A percentile compares a stretch with the other conserved stretches of the same genome.
These are phyloP conservation scores for Populus ilicifolia DNA, from an alignment of 345 rosid species.

Conservation along the genomic window DNA sequence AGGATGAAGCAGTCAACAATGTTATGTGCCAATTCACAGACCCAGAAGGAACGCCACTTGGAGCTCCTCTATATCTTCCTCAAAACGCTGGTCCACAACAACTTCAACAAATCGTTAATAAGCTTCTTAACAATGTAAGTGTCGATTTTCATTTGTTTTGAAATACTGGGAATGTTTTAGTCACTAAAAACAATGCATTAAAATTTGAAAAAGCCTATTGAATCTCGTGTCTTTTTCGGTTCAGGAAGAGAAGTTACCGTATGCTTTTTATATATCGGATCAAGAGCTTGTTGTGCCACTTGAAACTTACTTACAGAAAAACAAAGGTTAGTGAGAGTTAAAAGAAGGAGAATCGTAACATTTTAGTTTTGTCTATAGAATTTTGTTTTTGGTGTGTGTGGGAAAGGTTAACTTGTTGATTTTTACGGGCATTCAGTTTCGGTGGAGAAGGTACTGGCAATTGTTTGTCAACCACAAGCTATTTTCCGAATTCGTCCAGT, in stretches of 20 bases:
- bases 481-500: slow-evolving; percentile 87
- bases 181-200: not conserved
- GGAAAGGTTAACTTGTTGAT: slow-evolving; percentile 3
- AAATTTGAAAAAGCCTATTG: not conserved
- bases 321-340: slow-evolving; percentile 46
- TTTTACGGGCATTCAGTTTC: slow-evolving; percentile 53
- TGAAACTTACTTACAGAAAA: slow-evolving; percentile 74
- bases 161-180: not conserved
- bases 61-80: slow-evolving; percentile 76
- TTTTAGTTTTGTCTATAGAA: not conserved
- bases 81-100: slow-evolving; percentile 76
- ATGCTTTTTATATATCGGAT: slow-evolving; percentile 76
- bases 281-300: slow-evolving; percentile 82
- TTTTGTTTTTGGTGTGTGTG: not conserved
- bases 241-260: slow-evolving; percentile 88
- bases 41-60: slow-evolving; percentile 68
- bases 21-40: slow-evolving; percentile 82
- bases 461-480: slow-evolving; percentile 96
- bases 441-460: slow-evolving; percentile 84
- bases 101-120: slow-evolving; percentile 80
- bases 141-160: not conserved
- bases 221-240: slow-evolving; percentile 18
- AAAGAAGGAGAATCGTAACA: not conserved
- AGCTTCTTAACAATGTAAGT: slow-evolving; percentile 66
- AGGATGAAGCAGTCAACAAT: slow-evolving; percentile 22